phyloP scores from a whole-genome alignment of 495 filamentous ascomycete genomes.

The Sordaria brevicollis region DNA sequence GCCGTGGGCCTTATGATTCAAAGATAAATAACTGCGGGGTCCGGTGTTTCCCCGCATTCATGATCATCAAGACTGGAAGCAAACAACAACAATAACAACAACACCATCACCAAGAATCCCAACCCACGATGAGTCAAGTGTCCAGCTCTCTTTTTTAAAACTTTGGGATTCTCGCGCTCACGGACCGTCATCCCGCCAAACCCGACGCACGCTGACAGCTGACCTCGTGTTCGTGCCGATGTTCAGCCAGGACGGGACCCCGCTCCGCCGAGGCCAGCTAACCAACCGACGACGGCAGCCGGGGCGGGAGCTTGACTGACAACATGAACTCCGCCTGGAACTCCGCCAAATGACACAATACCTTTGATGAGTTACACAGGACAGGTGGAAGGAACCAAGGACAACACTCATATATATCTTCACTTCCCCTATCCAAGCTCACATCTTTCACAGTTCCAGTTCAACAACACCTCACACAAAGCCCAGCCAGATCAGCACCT shows the following conservation, averaged over 20 bases:
- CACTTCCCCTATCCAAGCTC: neutral
- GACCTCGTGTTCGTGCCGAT: neutral
- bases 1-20: neutral
- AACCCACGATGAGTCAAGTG: too few species aligned
- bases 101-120: too few species aligned
- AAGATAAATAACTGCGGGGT: fast-evolving
- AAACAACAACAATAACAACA: neutral
- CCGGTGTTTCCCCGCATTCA: neutral
- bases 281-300: neutral
- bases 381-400: too few species aligned
- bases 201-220: neutral
- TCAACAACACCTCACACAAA: neutral
- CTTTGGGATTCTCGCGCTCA: neutral
- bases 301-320: too few species aligned
- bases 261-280: neutral
- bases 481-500: neutral
- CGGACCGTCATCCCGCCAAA: neutral
- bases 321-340: neutral
- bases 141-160: too few species aligned
- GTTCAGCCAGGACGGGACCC: too few species aligned
- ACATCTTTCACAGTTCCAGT: neutral
- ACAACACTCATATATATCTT: neutral
- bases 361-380: neutral
- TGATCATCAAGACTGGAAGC: neutral
- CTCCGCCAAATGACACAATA: neutral